Evolutionary conservation across 2,329 filamentous ascomycete species (phyloP).

Genomic region (Parastagonospora nodorum): DNA sequence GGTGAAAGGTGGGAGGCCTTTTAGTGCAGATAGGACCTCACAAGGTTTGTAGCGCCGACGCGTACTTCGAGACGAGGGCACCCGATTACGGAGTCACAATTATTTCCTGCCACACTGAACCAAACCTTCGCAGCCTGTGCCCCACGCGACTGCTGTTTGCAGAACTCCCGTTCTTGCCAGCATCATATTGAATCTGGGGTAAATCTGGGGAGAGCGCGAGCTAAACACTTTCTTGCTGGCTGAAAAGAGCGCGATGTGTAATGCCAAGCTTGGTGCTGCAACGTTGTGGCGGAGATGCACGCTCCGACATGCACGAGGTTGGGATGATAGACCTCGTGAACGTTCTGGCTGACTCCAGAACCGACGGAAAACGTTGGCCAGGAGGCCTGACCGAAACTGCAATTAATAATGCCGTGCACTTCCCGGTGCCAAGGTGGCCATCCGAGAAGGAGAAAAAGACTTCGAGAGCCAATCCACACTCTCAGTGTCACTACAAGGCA

Average conservation of each 20-base stretch:
- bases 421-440: no score
- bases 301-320: background rate
- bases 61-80: background rate
- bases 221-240: background rate
- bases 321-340: background rate
- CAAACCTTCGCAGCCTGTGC: background rate
- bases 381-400: background rate
- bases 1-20: background rate
- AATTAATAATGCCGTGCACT: no score
- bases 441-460: no score
- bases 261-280: conserved; percentile 6
- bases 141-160: background rate
- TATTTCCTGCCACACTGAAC: background rate
- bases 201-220: conserved; percentile 3
- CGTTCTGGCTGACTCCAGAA: background rate
- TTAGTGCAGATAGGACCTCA: background rate
- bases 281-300: conserved; percentile 1
- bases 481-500: no score
- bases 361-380: background rate
- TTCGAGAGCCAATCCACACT: no score
- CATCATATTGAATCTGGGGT: conserved; percentile 4
- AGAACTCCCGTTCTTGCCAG: background rate
- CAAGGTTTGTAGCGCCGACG: background rate
- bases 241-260: conserved; percentile 7
- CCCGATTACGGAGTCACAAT: conserved; percentile 1